A percentile compares a stretch with the other conserved stretches of the same genome.
Conservation (phyloP, 495 filamentous ascomycete species). For the Neurospora sublineolata region DNA sequence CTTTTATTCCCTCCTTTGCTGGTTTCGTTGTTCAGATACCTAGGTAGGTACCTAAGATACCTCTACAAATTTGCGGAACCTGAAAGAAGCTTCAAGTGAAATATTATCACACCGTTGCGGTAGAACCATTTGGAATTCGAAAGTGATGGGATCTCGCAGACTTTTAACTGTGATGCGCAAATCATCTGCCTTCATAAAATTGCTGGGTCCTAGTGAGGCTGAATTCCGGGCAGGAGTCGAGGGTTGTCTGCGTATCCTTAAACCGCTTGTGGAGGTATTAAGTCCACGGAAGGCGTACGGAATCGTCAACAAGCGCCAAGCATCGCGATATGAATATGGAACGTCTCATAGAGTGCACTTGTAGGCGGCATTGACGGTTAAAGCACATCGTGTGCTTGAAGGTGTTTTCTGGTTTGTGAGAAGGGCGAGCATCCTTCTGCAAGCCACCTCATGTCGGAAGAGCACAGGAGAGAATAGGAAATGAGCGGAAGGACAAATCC, state of each 20-base stretch:
- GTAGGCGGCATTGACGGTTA: background rate
- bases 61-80: too few relatives aligned
- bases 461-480: background rate
- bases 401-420: background rate
- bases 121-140: too few relatives aligned
- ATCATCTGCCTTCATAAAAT: too few relatives aligned
- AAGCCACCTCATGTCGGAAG: background rate
- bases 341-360: background rate
- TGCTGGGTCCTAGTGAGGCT: too few relatives aligned
- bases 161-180: too few relatives aligned
- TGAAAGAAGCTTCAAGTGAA: too few relatives aligned
- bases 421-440: background rate
- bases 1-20: too few relatives aligned
- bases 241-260: slow-evolving; percentile 1
- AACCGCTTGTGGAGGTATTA: slow-evolving; percentile 9
- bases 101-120: too few relatives aligned
- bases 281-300: slow-evolving; percentile 1
- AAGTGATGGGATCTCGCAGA: too few relatives aligned
- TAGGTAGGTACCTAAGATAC: too few relatives aligned
- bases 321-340: background rate
- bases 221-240: background rate
- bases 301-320: background rate
- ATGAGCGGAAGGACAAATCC: slow-evolving; percentile 3
- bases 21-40: too few relatives aligned
- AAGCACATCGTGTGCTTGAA: background rate